Conservation (phyloP, 768 basidiomycete genomes). For the Terana coerulea region DNA sequence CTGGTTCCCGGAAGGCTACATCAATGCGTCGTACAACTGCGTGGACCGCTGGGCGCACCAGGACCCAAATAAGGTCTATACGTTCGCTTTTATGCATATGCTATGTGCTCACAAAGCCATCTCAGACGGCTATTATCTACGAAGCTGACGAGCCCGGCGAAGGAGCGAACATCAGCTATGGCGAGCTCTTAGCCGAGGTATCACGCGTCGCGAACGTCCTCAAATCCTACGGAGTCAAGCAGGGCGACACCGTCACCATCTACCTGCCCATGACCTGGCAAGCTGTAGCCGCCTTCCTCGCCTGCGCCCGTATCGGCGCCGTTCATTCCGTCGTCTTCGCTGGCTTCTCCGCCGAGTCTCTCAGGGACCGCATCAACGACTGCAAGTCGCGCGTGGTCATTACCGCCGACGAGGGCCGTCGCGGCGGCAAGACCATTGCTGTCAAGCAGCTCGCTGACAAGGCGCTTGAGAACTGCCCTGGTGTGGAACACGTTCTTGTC, state of each 20-base stretch:
- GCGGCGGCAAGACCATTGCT: constrained; percentile 93
- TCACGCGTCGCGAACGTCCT: constrained; percentile 89
- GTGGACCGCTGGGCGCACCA: constrained; percentile 95
- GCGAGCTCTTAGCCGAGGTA: constrained; percentile 86
- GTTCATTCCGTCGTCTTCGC: constrained; percentile 98
- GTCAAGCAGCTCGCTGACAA: constrained; percentile 92
- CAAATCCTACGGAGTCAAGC: constrained; percentile 83
- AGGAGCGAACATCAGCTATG: constrained; percentile 72
- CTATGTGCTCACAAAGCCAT: neutral
- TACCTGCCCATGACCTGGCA: constrained; percentile 97
- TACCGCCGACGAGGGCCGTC: constrained; percentile 90
- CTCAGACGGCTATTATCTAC: constrained; percentile 91
- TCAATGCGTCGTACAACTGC: constrained; percentile 96
- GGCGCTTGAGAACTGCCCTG: constrained; percentile 79
- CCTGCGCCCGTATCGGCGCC: constrained; percentile 95
- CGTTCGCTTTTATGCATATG: neutral
- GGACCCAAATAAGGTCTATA: constrained; percentile 71
- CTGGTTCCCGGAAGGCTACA: constrained; percentile 95
- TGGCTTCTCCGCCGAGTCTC: constrained; percentile 92
- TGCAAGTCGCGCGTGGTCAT: constrained; percentile 90
- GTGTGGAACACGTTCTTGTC: constrained; percentile 88
- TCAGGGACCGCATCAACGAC: constrained; percentile 91
- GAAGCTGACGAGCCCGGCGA: constrained; percentile 93
- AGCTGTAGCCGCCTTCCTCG: constrained; percentile 93
- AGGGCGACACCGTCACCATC: constrained; percentile 89